phyloP scores from a whole-genome alignment of 495 filamentous ascomycete species.

The Hypoxylon crocopeplum region DNA sequence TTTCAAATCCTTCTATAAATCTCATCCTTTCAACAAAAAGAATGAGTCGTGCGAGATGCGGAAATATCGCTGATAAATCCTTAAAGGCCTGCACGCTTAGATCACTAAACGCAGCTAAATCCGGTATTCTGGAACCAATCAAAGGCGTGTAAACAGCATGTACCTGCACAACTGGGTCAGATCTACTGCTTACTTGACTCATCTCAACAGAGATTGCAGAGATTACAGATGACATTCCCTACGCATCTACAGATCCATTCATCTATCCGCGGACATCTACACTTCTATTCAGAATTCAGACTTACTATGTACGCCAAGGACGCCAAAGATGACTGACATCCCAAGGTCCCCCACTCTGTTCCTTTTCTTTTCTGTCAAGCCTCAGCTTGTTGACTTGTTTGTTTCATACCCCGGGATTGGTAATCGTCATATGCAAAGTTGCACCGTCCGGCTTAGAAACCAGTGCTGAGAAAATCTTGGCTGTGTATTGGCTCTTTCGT shows the following conservation, averaged over 20 bases:
- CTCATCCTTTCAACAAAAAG: background rate
- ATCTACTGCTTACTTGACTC: slow-evolving; percentile 3
- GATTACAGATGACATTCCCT: too few species aligned
- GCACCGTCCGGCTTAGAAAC: slow-evolving; percentile 6
- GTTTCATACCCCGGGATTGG: background rate
- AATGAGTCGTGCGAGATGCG: background rate
- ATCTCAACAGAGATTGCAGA: background rate
- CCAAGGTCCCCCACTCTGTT: background rate
- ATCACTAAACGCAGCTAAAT: slow-evolving; percentile 1
- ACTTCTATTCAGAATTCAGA: background rate
- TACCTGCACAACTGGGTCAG: background rate
- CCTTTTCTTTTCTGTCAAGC: background rate
- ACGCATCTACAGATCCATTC: too few species aligned
- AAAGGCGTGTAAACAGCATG: too few species aligned
- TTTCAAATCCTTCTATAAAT: too few species aligned
- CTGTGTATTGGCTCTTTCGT: too few species aligned
- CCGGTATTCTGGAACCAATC: slow-evolving; percentile 7
- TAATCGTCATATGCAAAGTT: slow-evolving; percentile 5
- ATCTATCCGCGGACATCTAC: too few species aligned
- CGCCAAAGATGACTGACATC: background rate
- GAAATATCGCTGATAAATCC: slow-evolving; percentile 29
- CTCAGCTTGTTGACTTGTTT: background rate
- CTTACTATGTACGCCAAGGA: background rate
- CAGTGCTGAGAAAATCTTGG: background rate
- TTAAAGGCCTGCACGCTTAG: background rate